Base-by-base conservation (phyloP, 306 rosid species). In the Inga oerstediana region DNA sequence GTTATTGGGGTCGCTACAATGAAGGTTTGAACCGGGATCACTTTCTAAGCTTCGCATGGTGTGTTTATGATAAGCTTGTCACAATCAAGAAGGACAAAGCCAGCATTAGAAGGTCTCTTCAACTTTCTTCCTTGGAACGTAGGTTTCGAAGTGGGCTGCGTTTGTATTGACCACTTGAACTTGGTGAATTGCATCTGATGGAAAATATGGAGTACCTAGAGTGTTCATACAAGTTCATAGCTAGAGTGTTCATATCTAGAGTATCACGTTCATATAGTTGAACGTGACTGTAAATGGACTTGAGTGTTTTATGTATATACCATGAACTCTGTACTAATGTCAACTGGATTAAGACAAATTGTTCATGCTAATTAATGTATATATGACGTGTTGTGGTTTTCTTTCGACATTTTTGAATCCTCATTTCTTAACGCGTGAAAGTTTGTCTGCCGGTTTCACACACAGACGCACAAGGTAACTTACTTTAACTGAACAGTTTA, bases 11-110 rank as follows among this genome's bases (percentile, higher is more conserved):
- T 49, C 7, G 12, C 75, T 92, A 81, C 82, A 88, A 91, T 73
- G 95, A 90, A 80, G 97, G 77, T 7, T 78, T 90, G 91, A 3
- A 78, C 4, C 89, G 97, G 52, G 86, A 70, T 83, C 98, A 94
- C 78, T 92, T 74, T 73, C 84, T 92, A 54, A 92, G 98, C 88
- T 92, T 94, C 22, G 85, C 98, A 10, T 94, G 97, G 98, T 92
- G 94, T 67, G 88, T 46, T 14, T 72, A 72, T 15, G 76, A 72
- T 24, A 72, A n/a, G 56, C 95, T 92, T 72, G 78, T 91, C 41
- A 86, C 76, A 41, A 92, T 94, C 80, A 94, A 92, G 87, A 27
- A 27, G 30, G 30, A 27, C 1, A 91, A 84, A 30, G 69, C 78
- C 10, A 72, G 65, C 12, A 41, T 9, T 17, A 82, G 85, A 82